Evolutionary conservation across 208 protist species (phyloP), one percentile per base, ranked within the genome.

Genomic region (Lotmaria passim): DNA sequence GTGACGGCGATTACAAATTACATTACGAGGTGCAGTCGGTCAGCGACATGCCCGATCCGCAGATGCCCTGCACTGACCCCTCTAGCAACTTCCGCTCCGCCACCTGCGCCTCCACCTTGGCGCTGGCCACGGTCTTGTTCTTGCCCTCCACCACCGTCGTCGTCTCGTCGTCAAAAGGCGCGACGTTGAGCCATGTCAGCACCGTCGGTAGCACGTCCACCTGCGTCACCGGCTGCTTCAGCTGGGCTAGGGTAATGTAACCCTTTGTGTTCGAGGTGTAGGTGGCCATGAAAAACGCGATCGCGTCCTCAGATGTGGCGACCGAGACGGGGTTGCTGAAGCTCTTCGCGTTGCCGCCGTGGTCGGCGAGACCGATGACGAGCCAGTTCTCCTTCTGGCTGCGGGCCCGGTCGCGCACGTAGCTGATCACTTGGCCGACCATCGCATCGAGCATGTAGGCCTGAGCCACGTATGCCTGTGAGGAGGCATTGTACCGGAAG

Each of bases 351-450:
- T 24, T 58, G 38, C 83, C 89, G 44, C 89, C 89, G 74, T 92
- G 85, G 44, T 89, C 73, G 38, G 76, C 75, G 36, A 83, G 69
- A n/a, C 78, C 81, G n/a, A 94, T 31, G 14, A 94, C 67, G 24
- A 94, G 83, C 86, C 89, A 94, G 57, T 92, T 94, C 73, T 94
- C 89, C 47, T 90, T 87, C 67, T 84, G 69, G 28, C 75, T 59
- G 19, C 62, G 52, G 6, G 78, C 73, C 38, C 86, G 85, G 62
- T 88, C 77, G n/a, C 71, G 67, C 15, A 94, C 34, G 55, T 85
- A 79, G 68, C 79, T 76, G 44, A 89, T 69, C 26, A 90, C 70
- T 71, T 94, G 83, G 31, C 89, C 89, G 8, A 94, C 69, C 55
- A 92, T 60, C 36, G 82, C 72, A 55, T 94, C 89, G 15, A 90